Evolutionary conservation across 192 early-diverging fungal species (phyloP), one percentile per base, ranked within the genome.

Genomic region (Kappamyces sp.): DNA sequence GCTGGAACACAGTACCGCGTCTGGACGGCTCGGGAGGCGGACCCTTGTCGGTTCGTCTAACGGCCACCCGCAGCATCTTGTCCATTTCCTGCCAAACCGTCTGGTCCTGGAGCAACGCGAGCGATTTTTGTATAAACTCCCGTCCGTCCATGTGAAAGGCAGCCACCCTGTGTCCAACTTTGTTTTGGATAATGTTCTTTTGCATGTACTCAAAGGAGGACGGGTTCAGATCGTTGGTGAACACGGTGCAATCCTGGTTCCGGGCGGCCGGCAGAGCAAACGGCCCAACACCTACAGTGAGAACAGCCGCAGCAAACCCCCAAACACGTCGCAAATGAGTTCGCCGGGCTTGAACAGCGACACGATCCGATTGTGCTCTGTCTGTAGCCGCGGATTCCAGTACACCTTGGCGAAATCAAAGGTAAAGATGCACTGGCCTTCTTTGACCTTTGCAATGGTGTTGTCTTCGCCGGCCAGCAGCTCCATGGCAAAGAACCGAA

Each of bases 151-250:
- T 65, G 63, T 96, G 94, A 64, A 87, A 94, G 3, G 90, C 67
- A 6, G 58, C 11, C 15, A 95, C 67, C 32, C 85, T 77, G 38
- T 79, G 68, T 39, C 78, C 59, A n/a, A 88, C 59, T 79, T 95
- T 92, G 66, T 99, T 99, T 7, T 81, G 45, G 14, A 47, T 57
- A n/a, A 88, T 80, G 67, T 99, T 99, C 54, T 90, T 83, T 36
- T 67, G 41, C 54, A 99, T 64, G 59, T 80, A 91, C 40, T 83
- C 77, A 65, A 80, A 91, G 4, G 93, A 94, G 5, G 72, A 73
- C 9, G 97, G 97, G 68, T 99, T 99, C 52, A 99, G 70, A 63
- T 99, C 97, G 70, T 99, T 99, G 29, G 92, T 92, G 79, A 93
- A 96, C 5, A 99, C 95, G 45, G 81, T 67, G 15, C 84, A 85